Percentiles rank a stretch among this genome's conserved stretches.
phyloP scores from a whole-genome alignment of 1,284 basidiomycete species.

The Athelia psychrophila region DNA sequence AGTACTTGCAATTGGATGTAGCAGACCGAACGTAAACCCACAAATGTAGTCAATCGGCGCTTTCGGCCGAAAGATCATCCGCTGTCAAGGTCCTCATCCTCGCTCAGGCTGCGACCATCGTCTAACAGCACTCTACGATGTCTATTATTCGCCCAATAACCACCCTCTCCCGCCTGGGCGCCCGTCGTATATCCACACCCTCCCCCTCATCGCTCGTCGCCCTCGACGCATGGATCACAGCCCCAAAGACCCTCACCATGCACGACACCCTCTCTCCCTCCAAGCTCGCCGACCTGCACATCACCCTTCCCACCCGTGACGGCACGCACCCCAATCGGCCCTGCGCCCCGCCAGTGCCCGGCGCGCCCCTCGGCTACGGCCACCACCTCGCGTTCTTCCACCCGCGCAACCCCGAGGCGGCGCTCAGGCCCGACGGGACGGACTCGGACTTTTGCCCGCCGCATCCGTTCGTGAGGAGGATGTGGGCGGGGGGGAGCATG shows the following conservation, averaged over 20 bases:
- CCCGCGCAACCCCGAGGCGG: constrained; percentile 53
- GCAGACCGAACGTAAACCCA: too few species aligned
- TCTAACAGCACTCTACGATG: too few species aligned
- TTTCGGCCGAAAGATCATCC: too few species aligned
- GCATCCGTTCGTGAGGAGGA: constrained; percentile 69
- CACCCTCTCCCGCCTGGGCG: too few species aligned
- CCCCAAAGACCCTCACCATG: constrained; percentile 37
- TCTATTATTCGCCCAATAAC: too few species aligned
- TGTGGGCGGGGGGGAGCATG: constrained; percentile 83
- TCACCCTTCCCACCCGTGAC: constrained; percentile 72
- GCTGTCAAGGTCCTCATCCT: too few species aligned
- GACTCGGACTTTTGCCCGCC: constrained; percentile 72
- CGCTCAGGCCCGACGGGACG: constrained; percentile 69
- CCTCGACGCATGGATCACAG: constrained; percentile 51
- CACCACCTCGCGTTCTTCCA: constrained; percentile 80
- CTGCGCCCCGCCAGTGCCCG: constrained; percentile 37
- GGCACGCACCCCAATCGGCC: constrained; percentile 38
- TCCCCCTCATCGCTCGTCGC: too few species aligned
- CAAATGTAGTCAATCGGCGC: too few species aligned
- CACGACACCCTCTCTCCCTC: constrained; percentile 46
- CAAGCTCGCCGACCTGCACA: constrained; percentile 56
- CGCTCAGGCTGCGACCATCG: too few species aligned
- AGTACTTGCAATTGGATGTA: too few species aligned
- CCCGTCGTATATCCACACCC: too few species aligned
- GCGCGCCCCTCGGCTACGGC: constrained; percentile 51